Percentiles rank a stretch among this genome's conserved stretches.
Evolutionary conservation across 148 eudicot genomes (phyloP).

Genomic region (Linanthus parryae): DNA sequence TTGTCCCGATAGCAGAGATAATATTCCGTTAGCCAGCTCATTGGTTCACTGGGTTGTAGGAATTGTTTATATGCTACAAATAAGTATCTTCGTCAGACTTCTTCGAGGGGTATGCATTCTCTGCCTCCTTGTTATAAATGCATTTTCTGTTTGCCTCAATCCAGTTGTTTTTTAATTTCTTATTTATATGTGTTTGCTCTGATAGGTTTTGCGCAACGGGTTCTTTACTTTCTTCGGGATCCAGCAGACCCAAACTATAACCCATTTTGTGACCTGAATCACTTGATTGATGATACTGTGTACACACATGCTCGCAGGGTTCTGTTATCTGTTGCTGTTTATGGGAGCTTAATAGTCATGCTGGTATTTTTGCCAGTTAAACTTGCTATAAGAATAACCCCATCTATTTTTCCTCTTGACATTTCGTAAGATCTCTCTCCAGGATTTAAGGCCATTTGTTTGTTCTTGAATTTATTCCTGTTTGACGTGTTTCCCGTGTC

Average conservation of each 20-base stretch:
- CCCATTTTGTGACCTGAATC: slow-evolving; percentile 85
- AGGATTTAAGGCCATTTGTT: neutral
- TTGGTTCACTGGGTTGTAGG: slow-evolving; percentile 95
- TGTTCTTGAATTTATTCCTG: neutral
- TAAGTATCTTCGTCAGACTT: slow-evolving; percentile 87
- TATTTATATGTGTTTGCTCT: slow-evolving; percentile 11
- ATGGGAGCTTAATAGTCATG: slow-evolving; percentile 91
- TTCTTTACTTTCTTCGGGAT: slow-evolving; percentile 89
- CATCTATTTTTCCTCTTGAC: slow-evolving; percentile 80
- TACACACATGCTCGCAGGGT: slow-evolving; percentile 92
- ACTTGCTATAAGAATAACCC: slow-evolving; percentile 83
- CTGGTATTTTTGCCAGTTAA: slow-evolving; percentile 87
- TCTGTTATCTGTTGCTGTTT: slow-evolving; percentile 75
- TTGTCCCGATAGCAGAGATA: slow-evolving; percentile 70
- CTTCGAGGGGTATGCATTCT: slow-evolving; percentile 70
- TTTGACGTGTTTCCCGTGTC: slow-evolving; percentile 2
- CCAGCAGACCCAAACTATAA: slow-evolving; percentile 95
- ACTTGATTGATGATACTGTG: slow-evolving; percentile 93
- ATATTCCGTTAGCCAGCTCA: slow-evolving; percentile 80
- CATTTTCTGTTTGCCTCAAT: neutral
- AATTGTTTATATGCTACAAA: slow-evolving; percentile 83
- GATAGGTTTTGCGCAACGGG: slow-evolving; percentile 84
- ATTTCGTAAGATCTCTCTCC: slow-evolving; percentile 57
- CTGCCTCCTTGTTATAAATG: neutral
- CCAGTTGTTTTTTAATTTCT: neutral